Evolutionary conservation across 2,329 filamentous ascomycete genomes (phyloP), one percentile per base, ranked within the genome.

Genomic region (Huntiella savannae): DNA sequence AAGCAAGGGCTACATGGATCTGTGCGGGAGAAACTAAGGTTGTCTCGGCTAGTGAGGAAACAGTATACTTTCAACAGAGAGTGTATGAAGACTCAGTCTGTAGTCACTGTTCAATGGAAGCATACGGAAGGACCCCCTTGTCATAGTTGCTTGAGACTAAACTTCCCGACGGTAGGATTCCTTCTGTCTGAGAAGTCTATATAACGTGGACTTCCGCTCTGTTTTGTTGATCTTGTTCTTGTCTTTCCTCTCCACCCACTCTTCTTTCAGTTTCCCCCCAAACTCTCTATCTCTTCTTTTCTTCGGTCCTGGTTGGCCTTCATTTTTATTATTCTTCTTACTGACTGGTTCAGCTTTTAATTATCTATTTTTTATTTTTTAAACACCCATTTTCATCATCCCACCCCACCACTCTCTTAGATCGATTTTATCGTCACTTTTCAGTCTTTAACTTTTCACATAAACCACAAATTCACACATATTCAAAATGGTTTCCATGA

Each of bases 401-500:
- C 22, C 28, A 13, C 7, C 22, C 22, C 12, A 43, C 17, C 33
- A 36, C 34, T 34, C 33, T 17, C 32, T 43, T 36, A n/a, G 45
- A 17, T 22, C 33, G 35, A 35, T 42, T 42, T 33, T 13, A 28
- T 34, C 15, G 32, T 48, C 41, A 40, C 15, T 48, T 48, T 32
- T 17, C 40, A 40, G 16, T 28, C 22, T 28, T 28, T 28, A 8
- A 41, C 15, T 13, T 32, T 13, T 41, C 11, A 39, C 33, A 10
- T 19, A 19, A 19, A 19, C 17, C 15, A 54, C 51, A 55, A 54
- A 46, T 52, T 50, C 38, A 53, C 50, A 47, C 50, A 50, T 45
- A 52, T 45, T 49, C 56, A 63, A 55, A 22, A 65, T 65, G 62
- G 54, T 56, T 54, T 62, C 59, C 40, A 55, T 57, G 49, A 56